Conservation (phyloP, 176 grass and related monocot genomes). For the Raddia guianensis region DNA sequence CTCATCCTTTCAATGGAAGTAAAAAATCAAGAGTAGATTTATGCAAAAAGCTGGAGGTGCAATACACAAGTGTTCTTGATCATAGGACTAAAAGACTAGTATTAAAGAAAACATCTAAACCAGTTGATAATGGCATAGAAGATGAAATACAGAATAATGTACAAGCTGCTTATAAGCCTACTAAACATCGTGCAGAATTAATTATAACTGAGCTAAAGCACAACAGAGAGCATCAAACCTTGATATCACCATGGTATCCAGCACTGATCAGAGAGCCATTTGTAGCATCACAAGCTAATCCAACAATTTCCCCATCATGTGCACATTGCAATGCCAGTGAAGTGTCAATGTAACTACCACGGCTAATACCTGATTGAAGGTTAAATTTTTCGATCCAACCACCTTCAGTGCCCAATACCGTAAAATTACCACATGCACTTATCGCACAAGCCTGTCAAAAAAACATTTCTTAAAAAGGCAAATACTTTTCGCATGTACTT, state of each 20-base stretch:
- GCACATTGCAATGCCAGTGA: conserved; percentile 58
- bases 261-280: conserved; percentile 84
- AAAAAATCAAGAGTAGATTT: neutral
- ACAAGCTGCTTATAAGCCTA: neutral
- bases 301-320: conserved; percentile 87
- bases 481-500: conserved; percentile 21
- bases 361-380: conserved; percentile 85
- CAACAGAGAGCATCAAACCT: conserved; percentile 54
- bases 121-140: neutral
- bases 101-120: neutral
- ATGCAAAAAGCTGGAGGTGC: neutral
- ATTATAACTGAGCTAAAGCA: neutral
- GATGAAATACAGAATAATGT: conserved; percentile 15
- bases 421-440: conserved; percentile 96
- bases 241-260: conserved; percentile 89
- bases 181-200: conserved; percentile 11
- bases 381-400: conserved; percentile 99
- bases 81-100: conserved; percentile 15
- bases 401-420: conserved; percentile 80
- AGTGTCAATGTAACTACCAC: conserved; percentile 74
- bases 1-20: neutral
- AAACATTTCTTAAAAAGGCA: conserved; percentile 21
- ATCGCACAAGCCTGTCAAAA: conserved; percentile 81
- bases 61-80: conserved; percentile 27
- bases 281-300: conserved; percentile 89